Evolutionary conservation across 1,284 basidiomycete species (phyloP), one percentile per base, ranked within the genome.

Genomic region (Irpex sp.): DNA sequence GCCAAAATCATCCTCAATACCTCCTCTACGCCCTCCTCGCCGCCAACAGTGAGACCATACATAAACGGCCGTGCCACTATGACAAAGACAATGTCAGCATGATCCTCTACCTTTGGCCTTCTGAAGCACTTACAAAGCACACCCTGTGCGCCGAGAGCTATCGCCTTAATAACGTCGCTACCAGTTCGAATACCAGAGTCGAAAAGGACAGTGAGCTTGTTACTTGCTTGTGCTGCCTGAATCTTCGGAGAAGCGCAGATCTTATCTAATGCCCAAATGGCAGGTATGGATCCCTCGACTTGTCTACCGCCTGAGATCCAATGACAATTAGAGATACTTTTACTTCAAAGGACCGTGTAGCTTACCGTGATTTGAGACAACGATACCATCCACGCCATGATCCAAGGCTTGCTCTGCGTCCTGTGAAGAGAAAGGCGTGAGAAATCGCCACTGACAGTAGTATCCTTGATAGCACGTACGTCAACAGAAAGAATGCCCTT

Each of bases 111-210:
- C 35, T 6, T 21, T n/a, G 8, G 28, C 2, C 39, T 21, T 42
- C 19, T 12, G 21, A 45, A 55, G 57, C 21, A 80, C 87, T 67
- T 66, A 88, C 87, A 69, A 18, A 89, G 67, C 9, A 90, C 81
- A 35, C 75, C 87, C 66, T 88, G 83, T 1, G 87, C 87, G 48
- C 87, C 87, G 0, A 88, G 73, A 1, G 87, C 85, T n/a, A 89
- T 69, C 0, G 90, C 90, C 73, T 91, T 91, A 71, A 92, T 80
- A 52, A 91, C 82, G 63, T 93, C 90, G 57, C 84, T 82, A 3
- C 88, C 90, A 1, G 84, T 87, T 39, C 91, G 82, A 61, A 93
- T 84, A 2, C 90, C 90, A 6, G 88, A 92, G 69, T 93, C 90
- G 68, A 93, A 93, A 4, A 94, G 74, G 35, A 94, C 76, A 0